A percentile compares a stretch with the other conserved stretches of the same genome.
Evolutionary conservation across 1,284 basidiomycete genomes (phyloP).

Genomic region (Irpex sp.): DNA sequence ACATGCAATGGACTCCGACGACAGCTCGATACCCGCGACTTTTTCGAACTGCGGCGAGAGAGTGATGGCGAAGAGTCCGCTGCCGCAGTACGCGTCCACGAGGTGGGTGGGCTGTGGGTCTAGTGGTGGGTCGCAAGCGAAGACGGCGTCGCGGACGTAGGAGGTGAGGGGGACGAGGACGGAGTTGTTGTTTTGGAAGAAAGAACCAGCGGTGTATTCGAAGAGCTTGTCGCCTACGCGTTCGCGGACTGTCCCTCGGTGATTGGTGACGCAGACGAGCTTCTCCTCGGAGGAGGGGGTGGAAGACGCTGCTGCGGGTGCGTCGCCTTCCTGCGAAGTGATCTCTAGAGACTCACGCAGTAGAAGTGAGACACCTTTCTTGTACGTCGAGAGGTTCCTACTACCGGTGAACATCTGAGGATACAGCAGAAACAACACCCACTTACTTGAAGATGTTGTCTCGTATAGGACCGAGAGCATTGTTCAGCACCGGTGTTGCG

Average conservation of each 20-base stretch:
- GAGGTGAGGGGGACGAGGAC: constrained; percentile 81
- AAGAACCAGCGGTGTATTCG: constrained; percentile 85
- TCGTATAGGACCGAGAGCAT: constrained; percentile 60
- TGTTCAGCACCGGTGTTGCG: constrained; percentile 80
- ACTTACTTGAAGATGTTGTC: constrained; percentile 68
- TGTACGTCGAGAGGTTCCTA: constrained; percentile 81
- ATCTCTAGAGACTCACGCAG: constrained; percentile 80
- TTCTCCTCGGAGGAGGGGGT: constrained; percentile 37
- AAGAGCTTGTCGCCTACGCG: constrained; percentile 81
- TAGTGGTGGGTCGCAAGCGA: constrained; percentile 27
- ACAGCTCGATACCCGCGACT: constrained; percentile 91
- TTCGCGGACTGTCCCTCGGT: constrained; percentile 81
- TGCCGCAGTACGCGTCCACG: constrained; percentile 90
- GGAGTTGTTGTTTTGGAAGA: constrained; percentile 99
- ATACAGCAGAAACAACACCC: neutral
- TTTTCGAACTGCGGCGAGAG: constrained; percentile 75
- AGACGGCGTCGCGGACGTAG: constrained; percentile 79
- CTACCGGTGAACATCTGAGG: neutral
- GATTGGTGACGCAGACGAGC: constrained; percentile 82
- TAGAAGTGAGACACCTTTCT: constrained; percentile 87
- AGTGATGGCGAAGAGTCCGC: constrained; percentile 89
- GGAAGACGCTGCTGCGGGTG: constrained; percentile 21
- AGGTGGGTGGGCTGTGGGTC: constrained; percentile 65
- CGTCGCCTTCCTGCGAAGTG: constrained; percentile 5
- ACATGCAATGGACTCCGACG: constrained; percentile 71